A percentile compares a stretch with the other conserved stretches of the same genome.
Evolutionary conservation across 805 yeast species (phyloP).

Genomic region (Kazachstania africana): DNA sequence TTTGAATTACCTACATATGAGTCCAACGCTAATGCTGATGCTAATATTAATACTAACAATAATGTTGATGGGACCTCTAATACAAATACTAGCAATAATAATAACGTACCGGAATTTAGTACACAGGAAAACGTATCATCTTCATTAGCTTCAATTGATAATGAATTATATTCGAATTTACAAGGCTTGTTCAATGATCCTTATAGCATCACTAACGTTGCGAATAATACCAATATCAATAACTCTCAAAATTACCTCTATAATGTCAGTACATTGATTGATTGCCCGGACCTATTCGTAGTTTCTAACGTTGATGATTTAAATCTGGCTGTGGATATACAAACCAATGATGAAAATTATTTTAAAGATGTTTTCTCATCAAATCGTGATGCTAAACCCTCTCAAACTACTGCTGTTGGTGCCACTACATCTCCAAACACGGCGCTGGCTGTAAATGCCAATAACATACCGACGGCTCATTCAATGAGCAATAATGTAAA

Average conservation of each 20-base stretch:
- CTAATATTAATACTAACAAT: not conserved
- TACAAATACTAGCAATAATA: not conserved
- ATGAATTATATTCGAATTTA: slow-evolving; percentile 2
- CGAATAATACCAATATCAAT: too few species aligned
- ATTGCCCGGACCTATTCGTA: slow-evolving; percentile 18
- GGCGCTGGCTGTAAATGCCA: too few species aligned
- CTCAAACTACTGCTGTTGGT: too few species aligned
- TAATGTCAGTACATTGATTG: slow-evolving; percentile 23
- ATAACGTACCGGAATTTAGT: too few species aligned
- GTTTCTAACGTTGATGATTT: slow-evolving; percentile 10
- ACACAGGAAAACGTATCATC: not conserved
- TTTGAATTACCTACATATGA: slow-evolving; percentile 3
- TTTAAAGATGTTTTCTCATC: slow-evolving; percentile 19
- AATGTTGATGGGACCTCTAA: not conserved
- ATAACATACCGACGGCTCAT: too few species aligned
- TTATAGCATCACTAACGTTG: not conserved
- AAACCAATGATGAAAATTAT: slow-evolving; percentile 12
- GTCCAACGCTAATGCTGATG: not conserved
- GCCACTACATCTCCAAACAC: too few species aligned
- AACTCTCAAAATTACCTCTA: slow-evolving; percentile 3
- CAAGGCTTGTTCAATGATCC: slow-evolving; percentile 4
- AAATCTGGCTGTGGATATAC: slow-evolving; percentile 11
- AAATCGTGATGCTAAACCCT: too few species aligned
- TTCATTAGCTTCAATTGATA: not conserved
- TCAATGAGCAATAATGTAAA: too few species aligned